Conservation (phyloP, 495 filamentous ascomycete species). For the Bryoglossum gracile region DNA sequence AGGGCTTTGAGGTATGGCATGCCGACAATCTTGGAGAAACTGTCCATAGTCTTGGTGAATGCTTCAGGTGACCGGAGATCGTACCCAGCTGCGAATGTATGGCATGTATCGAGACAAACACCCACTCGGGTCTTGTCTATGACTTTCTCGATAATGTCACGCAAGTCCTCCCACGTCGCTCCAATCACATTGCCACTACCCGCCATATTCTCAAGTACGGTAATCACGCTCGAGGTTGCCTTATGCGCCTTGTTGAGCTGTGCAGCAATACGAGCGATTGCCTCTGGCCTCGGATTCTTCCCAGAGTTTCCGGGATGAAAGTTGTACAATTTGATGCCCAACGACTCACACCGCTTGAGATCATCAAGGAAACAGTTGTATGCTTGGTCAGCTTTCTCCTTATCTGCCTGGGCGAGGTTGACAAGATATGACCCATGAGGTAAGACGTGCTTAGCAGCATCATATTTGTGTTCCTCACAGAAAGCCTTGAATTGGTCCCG, state of each 20-base stretch:
- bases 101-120: conserved; percentile 94
- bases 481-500: conserved; percentile 56
- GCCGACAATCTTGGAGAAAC: conserved; percentile 78
- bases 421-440: conserved; percentile 96
- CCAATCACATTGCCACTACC: conserved; percentile 85
- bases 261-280: conserved; percentile 68
- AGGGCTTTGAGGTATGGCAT: conserved; percentile 72
- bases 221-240: conserved; percentile 65
- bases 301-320: conserved; percentile 89
- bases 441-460: conserved; percentile 61
- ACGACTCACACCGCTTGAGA: conserved; percentile 75
- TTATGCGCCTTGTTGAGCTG: conserved; percentile 74
- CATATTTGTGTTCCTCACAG: conserved; percentile 64
- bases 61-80: conserved; percentile 71
- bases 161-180: conserved; percentile 72
- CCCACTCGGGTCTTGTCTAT: conserved; percentile 82
- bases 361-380: conserved; percentile 86
- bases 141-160: conserved; percentile 71
- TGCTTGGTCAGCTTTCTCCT: conserved; percentile 74
- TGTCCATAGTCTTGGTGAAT: conserved; percentile 61
- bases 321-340: conserved; percentile 88
- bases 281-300: conserved; percentile 53
- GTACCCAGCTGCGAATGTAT: conserved; percentile 88
- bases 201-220: conserved; percentile 93
- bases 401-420: conserved; percentile 81